phyloP scores from a whole-genome alignment of 495 filamentous ascomycete species.

The Pyrenula aspistea region DNA sequence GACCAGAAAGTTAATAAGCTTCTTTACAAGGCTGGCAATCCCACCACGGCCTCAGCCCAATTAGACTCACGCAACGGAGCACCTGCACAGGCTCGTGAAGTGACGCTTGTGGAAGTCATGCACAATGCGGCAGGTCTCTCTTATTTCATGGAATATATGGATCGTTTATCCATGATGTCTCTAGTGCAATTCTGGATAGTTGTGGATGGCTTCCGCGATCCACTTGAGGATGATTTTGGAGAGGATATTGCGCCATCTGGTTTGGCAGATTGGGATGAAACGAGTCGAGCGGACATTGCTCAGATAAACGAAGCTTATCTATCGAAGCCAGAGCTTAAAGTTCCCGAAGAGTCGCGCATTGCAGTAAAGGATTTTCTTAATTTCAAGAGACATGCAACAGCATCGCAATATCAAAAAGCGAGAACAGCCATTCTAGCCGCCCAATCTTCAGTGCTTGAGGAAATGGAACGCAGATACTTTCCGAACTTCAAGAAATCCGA shows the following conservation, averaged over 20 bases:
- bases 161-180: slow-evolving; percentile 73
- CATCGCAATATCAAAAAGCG: slow-evolving; percentile 73
- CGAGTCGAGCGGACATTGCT: slow-evolving; percentile 75
- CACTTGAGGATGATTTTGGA: slow-evolving; percentile 75
- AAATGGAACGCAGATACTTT: slow-evolving; percentile 68
- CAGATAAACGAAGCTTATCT: slow-evolving; percentile 88
- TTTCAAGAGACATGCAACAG: slow-evolving; percentile 59
- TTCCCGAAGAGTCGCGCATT: slow-evolving; percentile 52
- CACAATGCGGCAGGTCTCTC: slow-evolving; percentile 82
- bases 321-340: slow-evolving; percentile 65
- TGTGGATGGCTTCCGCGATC: slow-evolving; percentile 93
- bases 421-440: slow-evolving; percentile 69
- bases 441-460: slow-evolving; percentile 71
- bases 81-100: slow-evolving; percentile 50
- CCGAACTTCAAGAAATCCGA: slow-evolving; percentile 83
- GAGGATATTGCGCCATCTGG: slow-evolving; percentile 52
- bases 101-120: slow-evolving; percentile 68
- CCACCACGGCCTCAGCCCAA: slow-evolving; percentile 21
- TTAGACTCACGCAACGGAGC: slow-evolving; percentile 24
- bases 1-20: slow-evolving; percentile 83
- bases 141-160: slow-evolving; percentile 99
- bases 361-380: slow-evolving; percentile 67
- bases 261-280: slow-evolving; percentile 64
- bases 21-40: slow-evolving; percentile 49
- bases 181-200: slow-evolving; percentile 98